Evolutionary conservation across 768 basidiomycete species (phyloP).

Genomic region (Hortiboletus flavorubellus): DNA sequence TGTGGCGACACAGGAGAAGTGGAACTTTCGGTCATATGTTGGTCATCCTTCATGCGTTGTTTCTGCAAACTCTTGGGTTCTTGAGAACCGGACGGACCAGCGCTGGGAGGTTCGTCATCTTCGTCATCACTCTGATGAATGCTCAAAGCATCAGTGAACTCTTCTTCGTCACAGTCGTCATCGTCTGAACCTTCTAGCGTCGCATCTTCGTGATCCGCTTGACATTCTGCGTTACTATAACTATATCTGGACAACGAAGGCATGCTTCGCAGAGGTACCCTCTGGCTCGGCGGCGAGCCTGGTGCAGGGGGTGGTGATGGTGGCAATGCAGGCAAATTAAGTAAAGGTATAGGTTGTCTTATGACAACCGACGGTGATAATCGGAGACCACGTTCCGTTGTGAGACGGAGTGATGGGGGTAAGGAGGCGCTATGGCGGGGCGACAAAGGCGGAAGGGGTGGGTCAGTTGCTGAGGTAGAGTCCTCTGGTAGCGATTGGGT

Average conservation of each 20-base stretch:
- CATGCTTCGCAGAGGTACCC: constrained; percentile 45
- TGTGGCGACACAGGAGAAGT: constrained; percentile 1
- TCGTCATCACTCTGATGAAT: constrained; percentile 38
- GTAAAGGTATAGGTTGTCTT: constrained; percentile 45
- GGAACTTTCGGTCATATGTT: neutral
- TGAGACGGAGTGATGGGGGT: constrained; percentile 20
- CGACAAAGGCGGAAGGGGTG: constrained; percentile 4
- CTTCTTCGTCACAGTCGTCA: constrained; percentile 35
- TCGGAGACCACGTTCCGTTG: constrained; percentile 38
- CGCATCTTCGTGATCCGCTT: constrained; percentile 21
- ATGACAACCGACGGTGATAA: constrained; percentile 44
- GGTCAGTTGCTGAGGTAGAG: neutral
- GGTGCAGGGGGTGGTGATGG: constrained; percentile 21
- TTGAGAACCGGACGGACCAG: constrained; percentile 12
- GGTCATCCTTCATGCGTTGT: constrained; percentile 4
- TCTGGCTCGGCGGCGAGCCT: constrained; percentile 12
- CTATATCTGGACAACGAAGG: constrained; percentile 50
- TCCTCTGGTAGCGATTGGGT: neutral
- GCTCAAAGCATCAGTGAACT: constrained; percentile 34
- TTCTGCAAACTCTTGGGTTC: constrained; percentile 11
- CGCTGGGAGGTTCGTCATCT: constrained; percentile 28
- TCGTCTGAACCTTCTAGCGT: constrained; percentile 32
- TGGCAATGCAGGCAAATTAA: constrained; percentile 50
- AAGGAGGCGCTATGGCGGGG: constrained; percentile 13
- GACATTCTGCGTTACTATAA: constrained; percentile 18